Evolutionary conservation across 2,329 filamentous ascomycete species (phyloP).

Genomic region (Microdochium trichocladiopsis): DNA sequence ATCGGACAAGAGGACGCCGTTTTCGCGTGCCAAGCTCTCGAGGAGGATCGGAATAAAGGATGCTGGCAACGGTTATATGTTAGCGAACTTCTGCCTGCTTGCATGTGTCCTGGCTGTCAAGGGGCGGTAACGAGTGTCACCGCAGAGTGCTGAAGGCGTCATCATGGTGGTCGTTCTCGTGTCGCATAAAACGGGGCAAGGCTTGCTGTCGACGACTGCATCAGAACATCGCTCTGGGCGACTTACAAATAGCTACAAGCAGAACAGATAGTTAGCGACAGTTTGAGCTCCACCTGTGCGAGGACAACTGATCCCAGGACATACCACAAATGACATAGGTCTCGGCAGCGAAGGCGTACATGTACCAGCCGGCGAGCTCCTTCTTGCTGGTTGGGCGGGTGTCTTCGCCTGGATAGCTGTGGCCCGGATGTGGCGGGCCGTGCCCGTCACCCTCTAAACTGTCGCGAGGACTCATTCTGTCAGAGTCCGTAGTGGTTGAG

Average conservation of each 20-base stretch:
- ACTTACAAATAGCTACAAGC: conserved; percentile 7
- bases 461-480: conserved; percentile 27
- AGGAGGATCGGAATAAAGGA: conserved; percentile 95
- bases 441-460: conserved; percentile 27
- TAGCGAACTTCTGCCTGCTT: background rate
- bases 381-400: conserved; percentile 78
- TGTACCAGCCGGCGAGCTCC: conserved; percentile 92
- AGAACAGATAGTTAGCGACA: background rate
- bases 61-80: conserved; percentile 37
- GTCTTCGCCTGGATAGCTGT: conserved; percentile 76
- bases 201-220: no score
- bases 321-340: conserved; percentile 91
- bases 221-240: no score
- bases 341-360: conserved; percentile 92
- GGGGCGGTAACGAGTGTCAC: no score
- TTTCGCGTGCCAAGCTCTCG: conserved; percentile 87
- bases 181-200: no score
- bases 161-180: no score
- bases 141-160: no score
- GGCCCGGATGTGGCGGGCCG: conserved; percentile 17
- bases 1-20: conserved; percentile 79
- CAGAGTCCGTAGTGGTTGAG: conserved; percentile 36
- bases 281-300: background rate
- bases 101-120: background rate
- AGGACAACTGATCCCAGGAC: conserved; percentile 24